phyloP scores from a whole-genome alignment of 2,329 filamentous ascomycete genomes.

The Cyclaneusma minus region DNA sequence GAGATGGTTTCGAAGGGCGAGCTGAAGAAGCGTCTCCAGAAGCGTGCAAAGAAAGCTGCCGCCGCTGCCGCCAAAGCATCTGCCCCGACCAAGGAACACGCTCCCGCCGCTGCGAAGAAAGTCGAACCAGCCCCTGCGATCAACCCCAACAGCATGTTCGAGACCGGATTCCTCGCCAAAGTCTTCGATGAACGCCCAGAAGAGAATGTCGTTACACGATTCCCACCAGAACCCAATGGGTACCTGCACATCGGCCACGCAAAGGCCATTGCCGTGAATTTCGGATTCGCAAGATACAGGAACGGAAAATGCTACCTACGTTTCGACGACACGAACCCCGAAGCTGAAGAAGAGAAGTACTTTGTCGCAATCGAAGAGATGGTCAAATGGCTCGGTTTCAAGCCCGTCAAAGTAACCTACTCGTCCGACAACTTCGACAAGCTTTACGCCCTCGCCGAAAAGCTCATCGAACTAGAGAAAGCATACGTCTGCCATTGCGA shows the following conservation, averaged over 20 bases:
- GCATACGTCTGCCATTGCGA: constrained; percentile 83
- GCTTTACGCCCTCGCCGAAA: constrained; percentile 78
- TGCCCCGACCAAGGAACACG: constrained; percentile 21
- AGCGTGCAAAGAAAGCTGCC: constrained; percentile 40
- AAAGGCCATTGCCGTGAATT: constrained; percentile 93
- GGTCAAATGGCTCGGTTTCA: constrained; percentile 72
- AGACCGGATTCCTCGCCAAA: constrained; percentile 58
- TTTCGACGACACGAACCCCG: constrained; percentile 92
- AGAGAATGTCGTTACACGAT: constrained; percentile 51
- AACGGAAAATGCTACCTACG: constrained; percentile 59
- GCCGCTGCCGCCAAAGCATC: constrained; percentile 35
- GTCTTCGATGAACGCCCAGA: constrained; percentile 55
- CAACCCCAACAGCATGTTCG: constrained; percentile 58
- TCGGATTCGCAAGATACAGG: constrained; percentile 79
- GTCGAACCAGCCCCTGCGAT: constrained; percentile 21
- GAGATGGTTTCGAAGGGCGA: constrained; percentile 50
- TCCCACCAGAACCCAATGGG: constrained; percentile 82
- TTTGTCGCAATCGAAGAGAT: constrained; percentile 83
- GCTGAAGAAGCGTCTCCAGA: constrained; percentile 43
- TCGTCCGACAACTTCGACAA: constrained; percentile 77
- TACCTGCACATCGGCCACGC: constrained; percentile 88
- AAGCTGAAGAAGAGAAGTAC: constrained; percentile 80
- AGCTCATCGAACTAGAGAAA: constrained; percentile 56
- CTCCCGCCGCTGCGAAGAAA: constrained; percentile 17
- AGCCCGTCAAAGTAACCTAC: constrained; percentile 65